Base-by-base conservation (phyloP, 192 early-diverging fungal species). In the Coemansia sp. region DNA sequence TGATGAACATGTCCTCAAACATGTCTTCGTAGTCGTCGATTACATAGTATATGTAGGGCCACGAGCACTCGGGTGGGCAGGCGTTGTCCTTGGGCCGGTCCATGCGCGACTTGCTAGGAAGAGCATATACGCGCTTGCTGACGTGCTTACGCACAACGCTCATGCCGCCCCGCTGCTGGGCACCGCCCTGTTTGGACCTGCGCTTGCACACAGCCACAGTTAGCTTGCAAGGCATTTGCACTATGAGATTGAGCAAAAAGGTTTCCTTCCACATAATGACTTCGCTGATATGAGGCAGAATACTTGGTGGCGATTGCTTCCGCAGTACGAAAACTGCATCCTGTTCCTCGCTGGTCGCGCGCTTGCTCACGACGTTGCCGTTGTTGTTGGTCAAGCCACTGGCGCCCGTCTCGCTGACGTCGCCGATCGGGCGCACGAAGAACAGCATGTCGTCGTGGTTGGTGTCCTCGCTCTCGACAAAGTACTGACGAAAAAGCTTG, bases 11-110 rank as follows among this genome's bases (percentile, higher is more conserved):
- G 80, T 96, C 93, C 66, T 95, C 87, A 77, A 94, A 93, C 77
- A 89, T 87, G 62, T 92, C 93, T 70, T 97, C 93, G 78, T 89
- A 97, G 85, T 97, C 93, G 78, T 95, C 93, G 61, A 95, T 89
- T 37, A 93, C 91, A 82, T 95, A 97, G 82, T 97, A 95, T 38
- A 97, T 93, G 69, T 92, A 75, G 7, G 95, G 95, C 75, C 91
- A 95, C 16, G 93, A 95, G 72, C 90, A 92, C 73, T 97, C 95
- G 82, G 93, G 93, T 57, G 92, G 90, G 13, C 89, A 87, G 62
- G 93, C 91, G 68, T 93, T 95, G 66, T 84, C 82, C 65, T 78
- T 78, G 64, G 82, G 77, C 73, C 92, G 85, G 80, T 95, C 94
- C 89, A 96, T 93, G 58, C 92, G 89, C 37, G 93, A 93, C 80